Evolutionary conservation across 2,329 filamentous ascomycete genomes (phyloP), one percentile per base, ranked within the genome.

Genomic region (Xylaria sp.): DNA sequence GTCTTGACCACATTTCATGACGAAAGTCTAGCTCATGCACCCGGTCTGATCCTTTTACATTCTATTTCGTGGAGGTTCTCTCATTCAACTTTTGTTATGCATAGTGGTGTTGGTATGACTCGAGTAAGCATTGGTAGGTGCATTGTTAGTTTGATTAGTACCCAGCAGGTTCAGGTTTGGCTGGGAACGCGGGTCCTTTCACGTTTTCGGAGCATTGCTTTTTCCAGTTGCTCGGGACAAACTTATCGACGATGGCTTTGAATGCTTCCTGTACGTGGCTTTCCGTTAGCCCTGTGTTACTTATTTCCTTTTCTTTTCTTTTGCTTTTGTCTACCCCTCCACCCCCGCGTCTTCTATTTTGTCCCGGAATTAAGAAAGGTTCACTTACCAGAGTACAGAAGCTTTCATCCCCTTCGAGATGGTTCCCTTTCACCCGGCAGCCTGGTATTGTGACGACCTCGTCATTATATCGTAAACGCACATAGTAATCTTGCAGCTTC

Each of bases 381-480:
- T 15, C 57, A 81, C 88, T 80, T 84, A 92, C 90, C 76, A 99
- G 81, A 0, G 95, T 98, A 82, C 96, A 99, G 77, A 98, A 95
- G 32, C 89, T 92, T 74, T 94, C 91, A 74, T 98, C 92, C 0
- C 94, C 94, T 0, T 93, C 88, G 2, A 97, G 85, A 81, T 99
- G 96, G 70, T 94, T 97, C 7, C 94, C 93, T 0, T 85, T 81
- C 10, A 86, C 81, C 73, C 87, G 89, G 80, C 96, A 99, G 2
- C 93, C 94, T 0, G 95, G 95, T 20, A 99, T 86, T 15, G 86
- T 89, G 77, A 98, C 89, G 3, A 94, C 88, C 63, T 87, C 85
- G 79, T 98, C 96, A 76, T 99, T 99, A 81, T 97, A 99, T 60
- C 94, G 88, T 67, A 99, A 80, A 20, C 96, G 90, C 15, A 99